Conservation (phyloP, 208 protist species). For the Trypanosomatidae sp. region DNA sequence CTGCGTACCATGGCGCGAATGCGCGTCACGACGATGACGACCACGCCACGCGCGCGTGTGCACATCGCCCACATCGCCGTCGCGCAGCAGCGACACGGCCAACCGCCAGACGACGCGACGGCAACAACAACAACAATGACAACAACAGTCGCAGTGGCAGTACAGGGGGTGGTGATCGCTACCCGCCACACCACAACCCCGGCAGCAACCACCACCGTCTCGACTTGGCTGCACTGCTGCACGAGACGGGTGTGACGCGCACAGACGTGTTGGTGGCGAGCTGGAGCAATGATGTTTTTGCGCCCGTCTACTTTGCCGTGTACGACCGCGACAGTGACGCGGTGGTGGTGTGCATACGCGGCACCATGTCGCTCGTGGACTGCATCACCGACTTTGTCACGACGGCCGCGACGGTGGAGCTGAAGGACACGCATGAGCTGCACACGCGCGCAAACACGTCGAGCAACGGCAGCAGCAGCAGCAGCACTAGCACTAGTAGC, state of each 20-base stretch:
- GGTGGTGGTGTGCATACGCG: constrained; percentile 69
- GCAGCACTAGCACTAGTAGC: too few species aligned
- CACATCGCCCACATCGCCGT: too few species aligned
- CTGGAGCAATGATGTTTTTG: constrained; percentile 53
- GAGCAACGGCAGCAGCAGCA: constrained; percentile 1
- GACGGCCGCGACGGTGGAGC: constrained; percentile 17
- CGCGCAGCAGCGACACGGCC: too few species aligned
- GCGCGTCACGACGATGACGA: too few species aligned
- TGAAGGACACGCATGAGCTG: constrained; percentile 4
- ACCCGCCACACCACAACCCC: neutral
- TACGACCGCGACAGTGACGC: constrained; percentile 34
- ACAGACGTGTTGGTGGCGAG: constrained; percentile 56
- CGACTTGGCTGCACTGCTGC: constrained; percentile 50
- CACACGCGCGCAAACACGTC: neutral
- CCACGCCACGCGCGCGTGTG: too few species aligned
- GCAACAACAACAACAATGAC: too few species aligned
- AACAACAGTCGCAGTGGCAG: too few species aligned
- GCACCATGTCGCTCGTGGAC: constrained; percentile 79
- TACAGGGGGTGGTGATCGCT: too few species aligned
- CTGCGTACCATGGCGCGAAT: too few species aligned
- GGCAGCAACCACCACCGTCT: constrained; percentile 25
- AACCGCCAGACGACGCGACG: too few species aligned
- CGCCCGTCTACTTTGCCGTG: constrained; percentile 70
- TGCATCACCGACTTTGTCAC: constrained; percentile 71
- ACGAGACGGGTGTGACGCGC: constrained; percentile 27